Evolutionary conservation across 2,329 filamentous ascomycete genomes (phyloP).

Genomic region (Myrmaecium sp.): DNA sequence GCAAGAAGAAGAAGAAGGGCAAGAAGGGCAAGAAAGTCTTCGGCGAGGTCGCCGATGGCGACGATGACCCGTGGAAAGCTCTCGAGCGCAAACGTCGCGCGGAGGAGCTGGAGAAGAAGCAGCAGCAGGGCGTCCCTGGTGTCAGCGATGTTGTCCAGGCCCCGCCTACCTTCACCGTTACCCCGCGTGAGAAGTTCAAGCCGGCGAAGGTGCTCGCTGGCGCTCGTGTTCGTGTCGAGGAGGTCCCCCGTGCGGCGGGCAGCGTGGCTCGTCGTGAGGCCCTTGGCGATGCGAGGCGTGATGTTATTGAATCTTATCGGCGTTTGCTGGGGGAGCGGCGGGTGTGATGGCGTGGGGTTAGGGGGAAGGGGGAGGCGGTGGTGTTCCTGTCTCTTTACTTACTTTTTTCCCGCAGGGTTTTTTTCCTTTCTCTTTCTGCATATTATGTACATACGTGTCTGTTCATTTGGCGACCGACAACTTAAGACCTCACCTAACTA

Average conservation of each 20-base stretch:
- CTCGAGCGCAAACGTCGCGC: conserved; percentile 41
- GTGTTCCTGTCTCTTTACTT: too few relatives aligned
- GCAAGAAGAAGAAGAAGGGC: conserved; percentile 32
- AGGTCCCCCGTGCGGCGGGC: conserved; percentile 52
- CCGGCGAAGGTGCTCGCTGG: conserved; percentile 47
- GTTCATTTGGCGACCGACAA: too few relatives aligned
- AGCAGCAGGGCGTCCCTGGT: too few relatives aligned
- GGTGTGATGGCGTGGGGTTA: too few relatives aligned
- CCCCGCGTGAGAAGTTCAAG: conserved; percentile 45
- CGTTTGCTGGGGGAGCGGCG: conserved; percentile 41
- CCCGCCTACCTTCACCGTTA: conserved; percentile 54
- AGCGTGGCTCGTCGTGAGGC: conserved; percentile 59
- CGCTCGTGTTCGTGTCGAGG: conserved; percentile 47
- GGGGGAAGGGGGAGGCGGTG: too few relatives aligned
- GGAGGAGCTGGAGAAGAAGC: conserved; percentile 36
- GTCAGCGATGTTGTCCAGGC: conserved; percentile 49
- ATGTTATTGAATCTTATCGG: conserved; percentile 59
- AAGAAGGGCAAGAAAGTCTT: conserved; percentile 35
- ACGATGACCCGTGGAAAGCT: conserved; percentile 63
- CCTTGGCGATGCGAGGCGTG: conserved; percentile 48
- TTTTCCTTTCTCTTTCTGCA: too few relatives aligned
- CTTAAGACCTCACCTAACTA: too few relatives aligned
- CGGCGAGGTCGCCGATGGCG: conserved; percentile 33
- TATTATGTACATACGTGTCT: too few relatives aligned
- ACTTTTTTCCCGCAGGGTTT: too few relatives aligned